Evolutionary conservation across 2,329 filamentous ascomycete species (phyloP).

Genomic region (Penicillium janthinellum): DNA sequence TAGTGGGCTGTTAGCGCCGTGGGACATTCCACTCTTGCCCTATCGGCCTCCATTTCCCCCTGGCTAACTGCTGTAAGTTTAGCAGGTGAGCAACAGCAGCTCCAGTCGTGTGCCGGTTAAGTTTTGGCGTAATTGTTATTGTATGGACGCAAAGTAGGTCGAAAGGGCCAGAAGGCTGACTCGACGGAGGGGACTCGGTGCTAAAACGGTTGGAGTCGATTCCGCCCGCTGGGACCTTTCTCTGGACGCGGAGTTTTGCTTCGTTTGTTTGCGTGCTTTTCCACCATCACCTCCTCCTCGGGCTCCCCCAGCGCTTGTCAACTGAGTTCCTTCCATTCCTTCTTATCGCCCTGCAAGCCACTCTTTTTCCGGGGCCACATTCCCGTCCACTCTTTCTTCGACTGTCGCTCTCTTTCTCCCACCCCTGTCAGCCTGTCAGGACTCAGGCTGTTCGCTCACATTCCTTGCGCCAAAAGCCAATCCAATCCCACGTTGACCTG

Average conservation of each 20-base stretch:
- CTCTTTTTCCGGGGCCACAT: not conserved
- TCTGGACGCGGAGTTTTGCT: not conserved
- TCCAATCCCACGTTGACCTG: not conserved
- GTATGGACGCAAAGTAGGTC: too few relatives aligned
- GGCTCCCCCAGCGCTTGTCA: too few relatives aligned
- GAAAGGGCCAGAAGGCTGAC: too few relatives aligned
- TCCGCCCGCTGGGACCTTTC: not conserved
- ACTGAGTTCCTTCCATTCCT: not conserved
- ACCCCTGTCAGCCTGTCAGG: not conserved
- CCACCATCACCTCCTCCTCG: not conserved
- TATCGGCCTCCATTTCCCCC: not conserved
- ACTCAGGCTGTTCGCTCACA: not conserved
- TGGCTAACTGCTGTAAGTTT: not conserved
- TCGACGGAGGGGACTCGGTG: too few relatives aligned
- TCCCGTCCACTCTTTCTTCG: not conserved
- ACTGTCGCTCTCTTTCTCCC: slow-evolving; percentile 9
- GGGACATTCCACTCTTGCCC: too few relatives aligned
- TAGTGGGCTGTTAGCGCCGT: not conserved
- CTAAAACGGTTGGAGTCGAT: too few relatives aligned
- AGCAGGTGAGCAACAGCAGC: not conserved
- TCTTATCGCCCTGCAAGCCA: slow-evolving; percentile 2
- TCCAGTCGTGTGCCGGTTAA: not conserved
- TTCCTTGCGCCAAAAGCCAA: slow-evolving; percentile 3
- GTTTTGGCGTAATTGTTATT: not conserved
- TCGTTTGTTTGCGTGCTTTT: not conserved